Evolutionary conservation across 495 filamentous ascomycete species (phyloP).

Genomic region (Podospora anserina): DNA sequence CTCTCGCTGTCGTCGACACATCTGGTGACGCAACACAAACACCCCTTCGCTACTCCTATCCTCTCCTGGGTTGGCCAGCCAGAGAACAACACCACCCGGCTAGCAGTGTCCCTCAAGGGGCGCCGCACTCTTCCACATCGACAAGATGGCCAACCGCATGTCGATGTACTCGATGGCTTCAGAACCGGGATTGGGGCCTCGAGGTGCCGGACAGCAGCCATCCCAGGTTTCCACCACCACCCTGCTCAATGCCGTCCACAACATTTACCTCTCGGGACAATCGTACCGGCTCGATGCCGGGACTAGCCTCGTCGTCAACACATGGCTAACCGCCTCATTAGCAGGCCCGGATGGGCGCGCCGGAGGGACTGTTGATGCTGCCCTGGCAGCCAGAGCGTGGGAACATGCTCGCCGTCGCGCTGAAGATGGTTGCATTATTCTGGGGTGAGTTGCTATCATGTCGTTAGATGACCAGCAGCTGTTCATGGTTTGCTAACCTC

Average conservation of each 20-base stretch:
- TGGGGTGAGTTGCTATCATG: slow-evolving; percentile 59
- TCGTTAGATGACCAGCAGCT: not conserved
- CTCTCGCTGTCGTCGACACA: not conserved
- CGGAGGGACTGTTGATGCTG: slow-evolving; percentile 76
- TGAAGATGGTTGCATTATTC: slow-evolving; percentile 89
- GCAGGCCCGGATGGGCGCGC: slow-evolving; percentile 59
- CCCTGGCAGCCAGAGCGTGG: slow-evolving; percentile 82
- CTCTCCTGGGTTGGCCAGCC: not conserved
- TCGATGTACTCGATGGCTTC: slow-evolving; percentile 82
- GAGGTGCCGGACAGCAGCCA: slow-evolving; percentile 61
- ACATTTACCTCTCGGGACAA: slow-evolving; percentile 74
- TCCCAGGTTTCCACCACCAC: slow-evolving; percentile 88
- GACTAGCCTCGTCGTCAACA: slow-evolving; percentile 91
- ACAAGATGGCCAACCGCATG: slow-evolving; percentile 72
- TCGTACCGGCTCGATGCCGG: slow-evolving; percentile 86
- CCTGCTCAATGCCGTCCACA: slow-evolving; percentile 86
- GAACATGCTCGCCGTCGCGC: slow-evolving; percentile 93
- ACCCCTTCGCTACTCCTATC: not conserved
- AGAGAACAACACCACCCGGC: not conserved
- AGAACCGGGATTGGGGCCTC: slow-evolving; percentile 52
- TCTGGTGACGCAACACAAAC: not conserved
- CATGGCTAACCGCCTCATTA: slow-evolving; percentile 78
- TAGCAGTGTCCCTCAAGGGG: slow-evolving; percentile 36
- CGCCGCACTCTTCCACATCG: slow-evolving; percentile 23
- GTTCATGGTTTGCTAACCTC: slow-evolving; percentile 10